Evolutionary conservation across 2,329 filamentous ascomycete species (phyloP), one percentile per base, ranked within the genome.

Genomic region (Apiospora aurea): DNA sequence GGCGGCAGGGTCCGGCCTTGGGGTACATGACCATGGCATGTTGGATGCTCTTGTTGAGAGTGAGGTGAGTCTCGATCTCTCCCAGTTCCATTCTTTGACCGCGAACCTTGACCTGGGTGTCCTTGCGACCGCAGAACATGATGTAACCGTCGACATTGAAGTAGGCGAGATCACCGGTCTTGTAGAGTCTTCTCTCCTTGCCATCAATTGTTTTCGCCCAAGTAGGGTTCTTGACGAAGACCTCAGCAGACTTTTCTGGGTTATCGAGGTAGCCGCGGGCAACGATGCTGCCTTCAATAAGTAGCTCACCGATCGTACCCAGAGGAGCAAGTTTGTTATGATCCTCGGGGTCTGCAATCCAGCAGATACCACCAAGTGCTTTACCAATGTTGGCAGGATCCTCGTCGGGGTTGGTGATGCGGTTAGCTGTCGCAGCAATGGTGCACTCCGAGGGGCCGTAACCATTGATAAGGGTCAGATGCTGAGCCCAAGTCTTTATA

Each of bases 21-120:
- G 57, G 57, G 18, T 41, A 64, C 57, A 64, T 64, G 18, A 64
- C 57, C 57, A 64, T 64, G 34, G 57, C 57, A 21, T 64, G 57
- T 8, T 64, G 57, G 34, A 64, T 64, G 57, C 41, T 41, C 18
- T 64, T 64, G 57, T 64, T 64, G 21, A 64, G 34, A n/a, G 57
- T 64, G 7, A 68, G 66, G 13, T 68, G 66, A 3, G 69, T 70
- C 26, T 71, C 72, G 71, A 88, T 80, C 8, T 87, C 86, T 11
- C 76, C 75, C 0, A 87, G 76, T 16, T 87, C 85, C 29, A 87
- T 81, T 2, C 84, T 79, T 14, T 83, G 67, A 0, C 84, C 84
- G 6, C 79, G 77, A 1, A 86, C 73, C 74, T 86, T 86, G 71
- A 85, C 76, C 57, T 84, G 81, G 2, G 76, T 79, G 72, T 85